phyloP scores from a whole-genome alignment of 1,284 basidiomycete species.

The Trametes pubescens region DNA sequence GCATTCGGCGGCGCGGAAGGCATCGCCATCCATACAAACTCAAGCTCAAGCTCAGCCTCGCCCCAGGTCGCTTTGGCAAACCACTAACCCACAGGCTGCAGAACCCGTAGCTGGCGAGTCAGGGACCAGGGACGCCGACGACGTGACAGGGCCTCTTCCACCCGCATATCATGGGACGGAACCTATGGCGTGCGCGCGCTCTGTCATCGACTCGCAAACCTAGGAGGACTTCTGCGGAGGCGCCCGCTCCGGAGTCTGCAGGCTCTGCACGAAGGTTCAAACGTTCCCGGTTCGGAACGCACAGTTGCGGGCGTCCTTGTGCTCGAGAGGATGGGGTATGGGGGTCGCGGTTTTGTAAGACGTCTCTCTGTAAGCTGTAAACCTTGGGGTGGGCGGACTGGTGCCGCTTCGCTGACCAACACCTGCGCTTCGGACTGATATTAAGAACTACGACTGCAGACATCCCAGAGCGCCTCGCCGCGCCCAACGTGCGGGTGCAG shows the following conservation, averaged over 20 bases:
- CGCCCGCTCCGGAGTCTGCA: not conserved
- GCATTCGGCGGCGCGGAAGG: not conserved
- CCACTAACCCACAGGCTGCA: not conserved
- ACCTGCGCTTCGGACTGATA: too few species aligned
- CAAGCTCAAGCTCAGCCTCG: slow-evolving; percentile 19
- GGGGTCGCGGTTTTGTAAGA: too few species aligned
- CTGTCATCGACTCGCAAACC: not conserved
- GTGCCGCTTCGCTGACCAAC: too few species aligned
- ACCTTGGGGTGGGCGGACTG: too few species aligned
- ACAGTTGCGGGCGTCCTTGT: too few species aligned
- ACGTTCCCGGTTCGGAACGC: too few species aligned
- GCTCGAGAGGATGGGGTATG: too few species aligned
- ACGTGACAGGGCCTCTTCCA: not conserved
- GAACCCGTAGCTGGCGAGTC: not conserved
- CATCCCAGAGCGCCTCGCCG: not conserved
- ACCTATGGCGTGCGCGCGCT: not conserved
- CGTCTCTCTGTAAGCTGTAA: too few species aligned
- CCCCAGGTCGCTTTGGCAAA: not conserved
- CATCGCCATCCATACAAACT: not conserved
- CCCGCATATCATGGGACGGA: not conserved
- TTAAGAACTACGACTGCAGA: not conserved
- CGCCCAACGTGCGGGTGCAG: not conserved
- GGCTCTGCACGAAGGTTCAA: not conserved
- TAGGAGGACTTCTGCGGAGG: not conserved
- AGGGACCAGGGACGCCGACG: slow-evolving; percentile 7